Evolutionary conservation across 805 yeast genomes (phyloP).

Genomic region (Dipodascus albidus): DNA sequence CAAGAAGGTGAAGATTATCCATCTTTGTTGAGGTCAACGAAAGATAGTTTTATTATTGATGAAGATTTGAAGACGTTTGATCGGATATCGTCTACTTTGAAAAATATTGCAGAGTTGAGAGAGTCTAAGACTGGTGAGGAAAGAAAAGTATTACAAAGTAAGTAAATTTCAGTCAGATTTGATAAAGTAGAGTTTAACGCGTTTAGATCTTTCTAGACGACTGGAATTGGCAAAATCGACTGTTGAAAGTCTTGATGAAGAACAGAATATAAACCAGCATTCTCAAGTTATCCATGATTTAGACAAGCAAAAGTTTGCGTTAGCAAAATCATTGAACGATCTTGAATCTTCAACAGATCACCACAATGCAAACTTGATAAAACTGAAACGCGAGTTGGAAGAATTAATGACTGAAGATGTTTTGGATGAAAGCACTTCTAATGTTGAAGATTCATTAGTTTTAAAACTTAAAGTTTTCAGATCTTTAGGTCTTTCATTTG

Average conservation of each 20-base stretch:
- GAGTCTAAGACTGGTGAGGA: conserved; percentile 9
- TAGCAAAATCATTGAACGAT: conserved; percentile 21
- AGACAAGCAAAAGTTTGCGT: conserved; percentile 18
- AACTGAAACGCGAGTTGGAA: conserved; percentile 14
- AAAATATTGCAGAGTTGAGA: conserved; percentile 9
- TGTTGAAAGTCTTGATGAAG: conserved; percentile 8
- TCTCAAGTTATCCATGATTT: conserved; percentile 12
- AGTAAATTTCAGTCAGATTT: no score
- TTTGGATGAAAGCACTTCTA: conserved; percentile 6
- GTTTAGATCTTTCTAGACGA: conserved; percentile 12
- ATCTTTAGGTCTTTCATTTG: conserved; percentile 16
- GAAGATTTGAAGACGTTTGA: conserved; percentile 18
- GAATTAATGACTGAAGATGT: conserved; percentile 10
- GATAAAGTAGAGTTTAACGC: not conserved
- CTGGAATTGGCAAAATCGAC: conserved; percentile 15
- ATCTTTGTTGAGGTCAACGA: conserved; percentile 7
- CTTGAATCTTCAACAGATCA: conserved; percentile 15
- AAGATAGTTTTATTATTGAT: conserved; percentile 13
- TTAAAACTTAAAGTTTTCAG: conserved; percentile 17
- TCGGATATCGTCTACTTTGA: conserved; percentile 10
- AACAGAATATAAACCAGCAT: conserved; percentile 9
- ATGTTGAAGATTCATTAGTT: conserved; percentile 6
- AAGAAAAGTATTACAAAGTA: conserved; percentile 4
- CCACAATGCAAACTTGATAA: conserved; percentile 11
- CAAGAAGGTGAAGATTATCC: conserved; percentile 1